These are phyloP conservation scores for Hebeloma cylindrosporum DNA, from an alignment of 768 basidiomycete genomes.

Conservation along the genomic window DNA sequence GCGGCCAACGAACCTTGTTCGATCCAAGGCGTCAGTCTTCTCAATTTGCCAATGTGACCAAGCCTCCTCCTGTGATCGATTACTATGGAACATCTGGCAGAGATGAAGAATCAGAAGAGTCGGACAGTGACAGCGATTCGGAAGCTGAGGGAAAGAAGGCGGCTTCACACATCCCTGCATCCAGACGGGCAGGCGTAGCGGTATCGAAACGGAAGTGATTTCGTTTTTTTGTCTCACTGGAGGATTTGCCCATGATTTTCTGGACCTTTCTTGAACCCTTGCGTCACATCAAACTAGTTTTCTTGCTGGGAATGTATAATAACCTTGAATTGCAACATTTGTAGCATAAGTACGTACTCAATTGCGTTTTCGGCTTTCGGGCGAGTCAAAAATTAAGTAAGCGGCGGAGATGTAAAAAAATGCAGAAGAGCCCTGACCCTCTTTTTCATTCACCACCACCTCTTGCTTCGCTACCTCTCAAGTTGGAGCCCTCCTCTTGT, in stretches of 20 bases:
- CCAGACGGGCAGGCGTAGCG: slow-evolving; percentile 49
- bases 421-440: slow-evolving; percentile 6
- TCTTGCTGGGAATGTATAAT: slow-evolving; percentile 13
- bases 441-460: slow-evolving; percentile 11
- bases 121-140: slow-evolving; percentile 47
- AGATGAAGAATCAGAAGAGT: slow-evolving; percentile 40
- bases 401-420: slow-evolving; percentile 17
- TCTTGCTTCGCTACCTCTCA: slow-evolving; percentile 13
- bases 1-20: slow-evolving; percentile 40
- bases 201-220: slow-evolving; percentile 14
- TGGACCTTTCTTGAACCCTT: slow-evolving; percentile 12
- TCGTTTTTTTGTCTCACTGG: too few species aligned
- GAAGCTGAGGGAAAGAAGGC: slow-evolving; percentile 36
- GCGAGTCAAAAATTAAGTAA: slow-evolving; percentile 11
- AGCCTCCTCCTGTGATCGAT: slow-evolving; percentile 30
- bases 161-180: slow-evolving; percentile 61
- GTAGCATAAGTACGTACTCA: slow-evolving; percentile 8
- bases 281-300: slow-evolving; percentile 10
- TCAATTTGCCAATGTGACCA: slow-evolving; percentile 20
- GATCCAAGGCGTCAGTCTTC: slow-evolving; percentile 34
- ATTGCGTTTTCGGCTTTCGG: neutral
- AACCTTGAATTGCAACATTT: neutral
- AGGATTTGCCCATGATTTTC: neutral
- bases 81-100: slow-evolving; percentile 40
- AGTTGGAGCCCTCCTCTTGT: slow-evolving; percentile 29